phyloP scores from a whole-genome alignment of 352 stramenopile genomes.

The Phytopythium helicoides region DNA sequence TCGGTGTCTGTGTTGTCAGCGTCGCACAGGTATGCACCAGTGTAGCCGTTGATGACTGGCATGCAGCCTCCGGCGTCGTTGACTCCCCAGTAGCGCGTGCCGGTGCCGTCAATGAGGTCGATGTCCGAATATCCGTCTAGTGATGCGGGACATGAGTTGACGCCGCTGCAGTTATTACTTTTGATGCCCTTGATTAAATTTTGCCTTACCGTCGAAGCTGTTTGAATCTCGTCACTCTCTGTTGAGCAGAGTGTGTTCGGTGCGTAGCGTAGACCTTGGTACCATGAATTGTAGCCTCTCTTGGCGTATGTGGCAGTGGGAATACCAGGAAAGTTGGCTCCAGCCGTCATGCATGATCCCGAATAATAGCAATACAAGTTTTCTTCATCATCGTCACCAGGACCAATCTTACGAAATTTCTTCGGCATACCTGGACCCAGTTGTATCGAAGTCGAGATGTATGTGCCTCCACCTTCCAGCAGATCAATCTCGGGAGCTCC shows the following conservation, averaged over 20 bases:
- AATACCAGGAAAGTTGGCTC: conserved; percentile 32
- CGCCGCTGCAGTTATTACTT: conserved; percentile 37
- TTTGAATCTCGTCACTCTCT: conserved; percentile 20
- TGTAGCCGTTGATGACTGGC: conserved; percentile 52
- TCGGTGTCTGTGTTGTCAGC: conserved; percentile 37
- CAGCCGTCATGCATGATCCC: conserved; percentile 16
- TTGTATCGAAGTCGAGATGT: conserved; percentile 84
- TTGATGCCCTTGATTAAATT: conserved; percentile 35
- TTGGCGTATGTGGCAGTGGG: conserved; percentile 34
- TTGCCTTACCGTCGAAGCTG: conserved; percentile 23
- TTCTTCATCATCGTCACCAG: conserved; percentile 23
- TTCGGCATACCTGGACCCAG: conserved; percentile 54
- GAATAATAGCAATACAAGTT: conserved; percentile 26
- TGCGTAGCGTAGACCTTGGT: conserved; percentile 57
- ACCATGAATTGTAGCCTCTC: conserved; percentile 40
- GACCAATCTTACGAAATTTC: conserved; percentile 27
- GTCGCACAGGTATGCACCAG: conserved; percentile 41
- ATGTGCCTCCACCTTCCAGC: conserved; percentile 65
- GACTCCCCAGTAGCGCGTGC: conserved; percentile 41
- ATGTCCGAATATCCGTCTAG: conserved; percentile 38
- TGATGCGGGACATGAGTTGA: conserved; percentile 50
- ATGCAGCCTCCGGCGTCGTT: conserved; percentile 52
- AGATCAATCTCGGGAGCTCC: conserved; percentile 93
- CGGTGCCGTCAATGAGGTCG: conserved; percentile 35
- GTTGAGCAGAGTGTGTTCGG: conserved; percentile 36